Evolutionary conservation across 768 basidiomycete species (phyloP).

Genomic region (Lactarius hatsudake): DNA sequence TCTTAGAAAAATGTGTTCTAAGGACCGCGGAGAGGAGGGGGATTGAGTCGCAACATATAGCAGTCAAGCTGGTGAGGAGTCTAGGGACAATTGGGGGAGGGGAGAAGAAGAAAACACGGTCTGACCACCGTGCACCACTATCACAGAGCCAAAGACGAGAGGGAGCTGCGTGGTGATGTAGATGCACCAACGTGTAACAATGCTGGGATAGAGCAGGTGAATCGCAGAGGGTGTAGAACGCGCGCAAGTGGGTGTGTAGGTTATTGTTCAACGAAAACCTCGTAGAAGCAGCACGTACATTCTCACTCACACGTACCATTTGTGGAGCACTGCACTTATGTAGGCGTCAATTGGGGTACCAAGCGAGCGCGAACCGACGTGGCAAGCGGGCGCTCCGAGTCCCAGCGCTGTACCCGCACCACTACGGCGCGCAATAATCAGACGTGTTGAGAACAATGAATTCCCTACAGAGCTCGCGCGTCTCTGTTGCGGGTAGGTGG

Average conservation of each 20-base stretch:
- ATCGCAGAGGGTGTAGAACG: neutral
- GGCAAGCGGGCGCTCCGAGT: conserved; percentile 4
- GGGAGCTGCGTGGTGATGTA: conserved; percentile 6
- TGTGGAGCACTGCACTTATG: neutral
- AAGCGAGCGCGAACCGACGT: neutral
- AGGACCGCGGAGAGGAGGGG: neutral
- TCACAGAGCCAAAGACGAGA: neutral
- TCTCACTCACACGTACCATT: neutral
- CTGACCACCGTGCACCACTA: neutral
- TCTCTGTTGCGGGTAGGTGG: neutral
- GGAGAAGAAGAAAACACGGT: neutral
- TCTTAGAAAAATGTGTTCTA: neutral
- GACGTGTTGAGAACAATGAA: neutral
- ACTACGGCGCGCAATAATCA: conserved; percentile 2
- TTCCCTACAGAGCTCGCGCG: neutral
- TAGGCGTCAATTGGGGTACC: neutral
- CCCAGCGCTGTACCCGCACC: conserved; percentile 15
- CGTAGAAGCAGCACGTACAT: neutral
- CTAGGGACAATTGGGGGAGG: neutral
- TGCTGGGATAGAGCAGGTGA: conserved; percentile 7
- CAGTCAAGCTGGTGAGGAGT: neutral
- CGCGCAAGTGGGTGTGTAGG: neutral
- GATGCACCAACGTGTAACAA: neutral
- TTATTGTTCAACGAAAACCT: neutral
- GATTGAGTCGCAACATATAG: neutral